Base-by-base conservation (phyloP, 495 filamentous ascomycete species). In the Podospora australis region DNA sequence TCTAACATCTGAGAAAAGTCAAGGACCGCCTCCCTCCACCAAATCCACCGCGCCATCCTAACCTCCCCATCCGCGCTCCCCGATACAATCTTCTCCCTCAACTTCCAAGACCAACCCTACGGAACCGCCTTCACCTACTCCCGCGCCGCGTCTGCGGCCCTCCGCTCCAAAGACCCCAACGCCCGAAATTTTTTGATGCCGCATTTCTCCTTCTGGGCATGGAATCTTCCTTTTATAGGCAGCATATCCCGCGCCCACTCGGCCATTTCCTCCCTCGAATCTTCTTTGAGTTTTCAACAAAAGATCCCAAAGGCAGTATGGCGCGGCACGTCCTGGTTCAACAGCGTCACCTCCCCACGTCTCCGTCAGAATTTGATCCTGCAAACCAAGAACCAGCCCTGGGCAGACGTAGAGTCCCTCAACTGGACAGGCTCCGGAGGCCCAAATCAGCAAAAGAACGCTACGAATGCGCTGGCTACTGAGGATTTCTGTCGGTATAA, bases 121-220 rank as follows among this genome's bases (percentile, higher is more conserved):
- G 57, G 59, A 21, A 65, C 66, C 7, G 51, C 63, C 35, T 65
- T 53, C 48, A 57, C 63, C 24, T 74, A 70, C 59, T 49, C 57
- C 28, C 66, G 69, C 7, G 55, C 60, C 11, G 65, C 67, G 1
- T 64, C 70, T 58, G 63, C 70, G 0, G 53, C 70, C 10, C 70
- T 83, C 55, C 65, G 62, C 20, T 9, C 34, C 8, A 36, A 39
- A 35, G 58, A 70, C 47, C 38, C 59, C 2, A 60, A 68, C 3
- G 40, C 46, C 5, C 68, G 66, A 10, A 64, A 72, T 42, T 90
- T 87, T 80, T 57, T 87, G 3, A 85, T 90, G 68, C 87, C 87
- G 0, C 85, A 90, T 67, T 90, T 90, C 61, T 77, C 80, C 50
- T 87, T 83, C 70, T 90, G 83, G 82, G 70, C 80, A 1, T 88